Base-by-base conservation (phyloP, 805 yeast species). In the Lipomyces starkeyi region DNA sequence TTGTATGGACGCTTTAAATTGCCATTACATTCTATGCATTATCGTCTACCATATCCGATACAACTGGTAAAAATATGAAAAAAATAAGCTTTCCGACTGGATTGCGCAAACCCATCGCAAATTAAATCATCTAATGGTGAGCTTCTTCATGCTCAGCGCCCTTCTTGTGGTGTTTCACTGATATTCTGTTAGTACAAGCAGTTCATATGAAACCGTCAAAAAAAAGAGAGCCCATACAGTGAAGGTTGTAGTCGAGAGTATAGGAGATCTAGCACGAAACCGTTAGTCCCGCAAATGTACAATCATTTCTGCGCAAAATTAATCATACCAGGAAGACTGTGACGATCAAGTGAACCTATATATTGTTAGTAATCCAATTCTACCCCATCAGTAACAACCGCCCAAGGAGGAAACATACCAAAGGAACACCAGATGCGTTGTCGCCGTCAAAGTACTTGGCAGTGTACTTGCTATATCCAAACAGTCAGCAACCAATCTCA, bases 181-280 rank as follows among this genome's bases (percentile, higher is more conserved):
- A 20, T 25, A 6, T 22, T 27, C 25, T 5, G 61, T 66, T 52
- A 62, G 61, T 13, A 57, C 25, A 25, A 27, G n/a, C 2, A 13
- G 25, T 22, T 3, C 27, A n/a, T 2, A 43, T 37, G 6, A 43
- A n/a, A n/a, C 49, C 20, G 20, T 34, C 5, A 49, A 7, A 13
- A 7, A 7, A 32, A 20, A 25, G 25, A 14, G n/a, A 22, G 20
- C 20, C 47, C 71, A 25, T 68, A 65, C 69, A 61, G 84, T 94
- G 98, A 88, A 91, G 87, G 85, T 89, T 90, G 88, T 93, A 93
- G 84, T 93, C 97, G 83, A 91, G 84, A 73, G 92, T 85, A 90
- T 93, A 93, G 77, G 98, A 97, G 68, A 91, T 40, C 71, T 67
- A 83, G 73, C 86, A 79, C 5, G 91, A 80, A 80, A 92, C 80